Percentiles rank a stretch among this genome's conserved stretches.
Conservation (phyloP, 768 basidiomycete species). For the Naganishia onofrii region DNA sequence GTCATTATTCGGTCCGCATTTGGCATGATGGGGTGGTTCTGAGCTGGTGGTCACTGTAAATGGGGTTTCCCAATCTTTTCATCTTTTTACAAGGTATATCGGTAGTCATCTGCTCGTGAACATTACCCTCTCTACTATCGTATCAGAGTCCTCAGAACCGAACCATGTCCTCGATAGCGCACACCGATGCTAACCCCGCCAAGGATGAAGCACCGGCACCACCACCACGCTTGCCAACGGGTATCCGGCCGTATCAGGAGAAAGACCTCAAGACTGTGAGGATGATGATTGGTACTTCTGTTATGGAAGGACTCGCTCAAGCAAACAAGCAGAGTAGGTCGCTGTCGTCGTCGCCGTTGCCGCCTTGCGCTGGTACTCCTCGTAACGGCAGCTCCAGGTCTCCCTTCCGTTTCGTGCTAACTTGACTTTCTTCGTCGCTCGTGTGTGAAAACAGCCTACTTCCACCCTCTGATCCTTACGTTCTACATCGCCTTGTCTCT, state of each 20-base stretch:
- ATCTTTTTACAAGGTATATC: too few relatives aligned
- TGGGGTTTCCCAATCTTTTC: too few relatives aligned
- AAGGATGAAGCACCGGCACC: neutral
- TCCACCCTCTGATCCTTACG: constrained; percentile 31
- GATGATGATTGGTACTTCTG: constrained; percentile 41
- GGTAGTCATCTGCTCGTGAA: too few relatives aligned
- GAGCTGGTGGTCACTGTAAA: too few relatives aligned
- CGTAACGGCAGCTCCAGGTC: neutral
- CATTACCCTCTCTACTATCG: too few relatives aligned
- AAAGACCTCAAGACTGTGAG: constrained; percentile 34
- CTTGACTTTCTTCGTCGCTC: too few relatives aligned
- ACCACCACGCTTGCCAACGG: neutral
- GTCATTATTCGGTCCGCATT: too few relatives aligned
- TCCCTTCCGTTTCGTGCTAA: neutral
- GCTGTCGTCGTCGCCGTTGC: neutral
- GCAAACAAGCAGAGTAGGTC: constrained; percentile 37
- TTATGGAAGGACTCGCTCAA: constrained; percentile 40
- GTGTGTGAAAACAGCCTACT: constrained; percentile 29
- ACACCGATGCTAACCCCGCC: neutral
- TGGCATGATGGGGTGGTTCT: too few relatives aligned
- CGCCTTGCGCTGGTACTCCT: neutral
- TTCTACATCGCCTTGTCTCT: constrained; percentile 28
- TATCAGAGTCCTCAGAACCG: too few relatives aligned
- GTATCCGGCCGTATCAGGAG: constrained; percentile 30
- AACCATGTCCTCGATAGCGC: too few relatives aligned